Evolutionary conservation across 805 yeast species (phyloP).

Genomic region (Kuraishia molischiana): DNA sequence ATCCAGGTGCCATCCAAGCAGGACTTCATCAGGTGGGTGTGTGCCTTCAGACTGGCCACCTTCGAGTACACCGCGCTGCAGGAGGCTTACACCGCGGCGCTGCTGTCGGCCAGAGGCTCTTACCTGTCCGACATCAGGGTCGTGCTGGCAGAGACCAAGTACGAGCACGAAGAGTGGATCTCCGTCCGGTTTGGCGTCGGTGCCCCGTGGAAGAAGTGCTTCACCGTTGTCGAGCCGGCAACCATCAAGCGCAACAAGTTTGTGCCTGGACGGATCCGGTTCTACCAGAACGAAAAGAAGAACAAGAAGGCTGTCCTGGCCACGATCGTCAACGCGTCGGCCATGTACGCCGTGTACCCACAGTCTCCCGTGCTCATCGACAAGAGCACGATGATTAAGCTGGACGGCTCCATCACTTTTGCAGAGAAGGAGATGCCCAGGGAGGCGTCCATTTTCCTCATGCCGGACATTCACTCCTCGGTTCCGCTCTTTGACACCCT

Average conservation of each 20-base stretch:
- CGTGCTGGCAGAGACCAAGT: conserved; percentile 75
- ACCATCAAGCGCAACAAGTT: conserved; percentile 33
- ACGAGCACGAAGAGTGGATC: conserved; percentile 89
- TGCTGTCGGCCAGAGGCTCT: conserved; percentile 86
- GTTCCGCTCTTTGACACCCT: conserved; percentile 80
- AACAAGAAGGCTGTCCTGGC: conserved; percentile 74
- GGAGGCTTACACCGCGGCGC: conserved; percentile 94
- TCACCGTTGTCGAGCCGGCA: conserved; percentile 78
- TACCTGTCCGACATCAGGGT: conserved; percentile 79
- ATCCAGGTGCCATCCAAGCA: conserved; percentile 65
- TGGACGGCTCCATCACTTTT: conserved; percentile 73
- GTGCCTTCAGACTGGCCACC: conserved; percentile 71
- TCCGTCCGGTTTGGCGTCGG: conserved; percentile 93
- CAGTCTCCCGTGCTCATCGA: conserved; percentile 74
- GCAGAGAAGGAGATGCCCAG: conserved; percentile 38
- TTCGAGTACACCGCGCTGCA: conserved; percentile 80
- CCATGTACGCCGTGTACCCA: conserved; percentile 89
- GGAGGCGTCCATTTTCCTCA: conserved; percentile 58
- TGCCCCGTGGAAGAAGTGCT: conserved; percentile 95
- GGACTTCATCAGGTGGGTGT: conserved; percentile 66
- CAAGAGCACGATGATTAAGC: conserved; percentile 76
- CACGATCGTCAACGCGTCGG: conserved; percentile 53
- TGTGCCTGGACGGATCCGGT: conserved; percentile 59
- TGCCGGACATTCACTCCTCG: conserved; percentile 80
- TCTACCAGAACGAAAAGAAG: conserved; percentile 75